Conservation (phyloP, 2,329 filamentous ascomycete genomes). For the Botrytis pseudocinerea region DNA sequence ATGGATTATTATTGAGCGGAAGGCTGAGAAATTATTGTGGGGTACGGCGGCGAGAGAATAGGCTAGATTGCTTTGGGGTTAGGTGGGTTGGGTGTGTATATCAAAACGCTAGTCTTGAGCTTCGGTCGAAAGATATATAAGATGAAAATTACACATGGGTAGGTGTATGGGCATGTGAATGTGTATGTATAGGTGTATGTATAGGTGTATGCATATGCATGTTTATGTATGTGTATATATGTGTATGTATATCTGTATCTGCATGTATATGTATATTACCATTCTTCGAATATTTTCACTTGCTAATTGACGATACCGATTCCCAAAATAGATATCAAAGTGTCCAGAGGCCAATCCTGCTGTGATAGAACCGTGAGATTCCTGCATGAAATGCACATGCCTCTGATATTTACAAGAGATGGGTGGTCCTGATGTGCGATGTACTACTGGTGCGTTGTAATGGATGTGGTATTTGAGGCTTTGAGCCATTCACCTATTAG, state of each 20-base stretch:
- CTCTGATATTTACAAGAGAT: background rate
- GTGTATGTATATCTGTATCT: too few relatives aligned
- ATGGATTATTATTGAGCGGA: background rate
- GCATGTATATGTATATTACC: too few relatives aligned
- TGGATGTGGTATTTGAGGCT: background rate
- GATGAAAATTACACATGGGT: too few relatives aligned
- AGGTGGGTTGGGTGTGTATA: background rate
- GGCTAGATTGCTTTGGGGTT: background rate
- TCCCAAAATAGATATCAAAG: background rate
- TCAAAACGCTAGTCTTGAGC: background rate
- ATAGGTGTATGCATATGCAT: too few relatives aligned
- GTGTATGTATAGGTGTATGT: too few relatives aligned
- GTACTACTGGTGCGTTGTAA: background rate
- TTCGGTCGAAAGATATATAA: background rate
- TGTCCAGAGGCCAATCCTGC: background rate
- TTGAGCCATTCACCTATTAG: background rate
- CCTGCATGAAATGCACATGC: background rate
- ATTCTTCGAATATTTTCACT: too few relatives aligned
- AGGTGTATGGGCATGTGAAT: too few relatives aligned
- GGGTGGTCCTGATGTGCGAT: background rate
- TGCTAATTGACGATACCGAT: too few relatives aligned
- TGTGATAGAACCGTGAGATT: background rate
- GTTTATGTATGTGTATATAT: too few relatives aligned
- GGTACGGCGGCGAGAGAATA: background rate
- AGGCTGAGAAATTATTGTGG: conserved; percentile 17